Conservation (phyloP, 2,329 filamentous ascomycete genomes). For the Sphaerulina vaccinii region DNA sequence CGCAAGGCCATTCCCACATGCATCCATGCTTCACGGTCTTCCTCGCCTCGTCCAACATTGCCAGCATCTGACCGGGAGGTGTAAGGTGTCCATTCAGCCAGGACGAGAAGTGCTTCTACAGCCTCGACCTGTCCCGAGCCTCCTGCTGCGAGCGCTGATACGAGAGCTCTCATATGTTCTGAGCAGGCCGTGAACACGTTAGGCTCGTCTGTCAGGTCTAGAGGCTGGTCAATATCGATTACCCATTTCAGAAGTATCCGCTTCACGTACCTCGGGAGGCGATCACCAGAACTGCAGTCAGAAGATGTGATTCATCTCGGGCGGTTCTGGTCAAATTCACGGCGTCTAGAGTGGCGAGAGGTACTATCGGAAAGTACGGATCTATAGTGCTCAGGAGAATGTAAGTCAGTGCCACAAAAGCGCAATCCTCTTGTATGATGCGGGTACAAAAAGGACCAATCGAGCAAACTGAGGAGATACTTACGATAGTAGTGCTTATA, state of each 20-base stretch:
- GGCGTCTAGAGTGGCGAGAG: slow-evolving; percentile 58
- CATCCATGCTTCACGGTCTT: slow-evolving; percentile 75
- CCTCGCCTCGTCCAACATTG: slow-evolving; percentile 67
- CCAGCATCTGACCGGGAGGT: slow-evolving; percentile 60
- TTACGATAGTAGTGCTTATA: slow-evolving; percentile 61
- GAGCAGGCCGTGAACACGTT: slow-evolving; percentile 65
- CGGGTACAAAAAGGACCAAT: too few species aligned
- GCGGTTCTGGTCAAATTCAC: slow-evolving; percentile 56
- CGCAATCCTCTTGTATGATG: too few species aligned
- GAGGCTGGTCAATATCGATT: neutral
- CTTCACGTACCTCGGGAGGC: slow-evolving; percentile 55
- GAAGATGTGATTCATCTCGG: slow-evolving; percentile 62
- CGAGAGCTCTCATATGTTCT: slow-evolving; percentile 67
- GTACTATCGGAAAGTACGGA: slow-evolving; percentile 68
- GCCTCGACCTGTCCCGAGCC: slow-evolving; percentile 67
- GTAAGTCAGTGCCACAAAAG: neutral
- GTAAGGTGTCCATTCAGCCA: slow-evolving; percentile 73
- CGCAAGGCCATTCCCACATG: slow-evolving; percentile 69
- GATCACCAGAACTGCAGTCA: slow-evolving; percentile 69
- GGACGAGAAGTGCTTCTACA: slow-evolving; percentile 66
- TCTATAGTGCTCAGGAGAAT: slow-evolving; percentile 34
- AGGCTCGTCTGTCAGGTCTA: slow-evolving; percentile 63
- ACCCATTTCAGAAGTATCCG: neutral
- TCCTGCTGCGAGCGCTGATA: slow-evolving; percentile 65
- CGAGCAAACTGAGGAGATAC: too few species aligned